A percentile compares a stretch with the other conserved stretches of the same genome.
Evolutionary conservation across 139 green algal species (phyloP).

Genomic region (Auxenochlorella pyrenoidosa): DNA sequence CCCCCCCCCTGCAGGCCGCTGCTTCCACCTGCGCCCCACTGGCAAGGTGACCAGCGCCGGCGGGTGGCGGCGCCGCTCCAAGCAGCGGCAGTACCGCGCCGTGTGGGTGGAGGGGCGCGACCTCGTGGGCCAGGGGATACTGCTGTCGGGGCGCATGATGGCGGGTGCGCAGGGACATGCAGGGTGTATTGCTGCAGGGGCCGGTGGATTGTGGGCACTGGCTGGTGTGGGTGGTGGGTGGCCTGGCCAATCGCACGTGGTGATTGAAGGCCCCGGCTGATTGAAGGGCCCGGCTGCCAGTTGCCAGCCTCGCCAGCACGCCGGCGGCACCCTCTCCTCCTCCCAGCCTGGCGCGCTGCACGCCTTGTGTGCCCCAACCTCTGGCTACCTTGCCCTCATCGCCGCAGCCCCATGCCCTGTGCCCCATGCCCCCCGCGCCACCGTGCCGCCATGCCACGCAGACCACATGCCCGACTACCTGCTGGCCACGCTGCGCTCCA

Average conservation of each 20-base stretch:
- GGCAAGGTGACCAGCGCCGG: conserved; percentile 6
- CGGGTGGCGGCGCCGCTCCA: not conserved
- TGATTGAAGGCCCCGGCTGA: too few species aligned
- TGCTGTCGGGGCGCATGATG: conserved; percentile 65
- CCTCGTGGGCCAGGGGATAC: conserved; percentile 54
- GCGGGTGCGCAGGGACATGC: conserved; percentile 40
- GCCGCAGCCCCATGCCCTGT: too few species aligned
- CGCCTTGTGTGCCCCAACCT: too few species aligned
- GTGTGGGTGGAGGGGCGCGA: conserved; percentile 38
- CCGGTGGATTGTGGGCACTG: not conserved
- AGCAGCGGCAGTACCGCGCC: conserved; percentile 39
- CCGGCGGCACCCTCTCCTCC: too few species aligned
- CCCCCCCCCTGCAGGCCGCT: conserved; percentile 1
- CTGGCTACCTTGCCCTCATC: too few species aligned
- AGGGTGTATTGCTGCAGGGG: not conserved
- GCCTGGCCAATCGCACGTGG: too few species aligned
- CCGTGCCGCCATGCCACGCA: not conserved
- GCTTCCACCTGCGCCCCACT: conserved; percentile 39
- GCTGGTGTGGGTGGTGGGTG: not conserved
- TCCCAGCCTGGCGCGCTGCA: too few species aligned
- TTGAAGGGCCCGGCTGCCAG: too few species aligned
- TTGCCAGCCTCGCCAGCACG: too few species aligned
- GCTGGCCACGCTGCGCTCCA: conserved; percentile 40
- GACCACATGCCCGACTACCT: conserved; percentile 66
- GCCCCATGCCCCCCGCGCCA: not conserved